These are phyloP conservation scores for Phycomyces nitens DNA, from an alignment of 192 early-diverging fungal species.

Conservation along the genomic window DNA sequence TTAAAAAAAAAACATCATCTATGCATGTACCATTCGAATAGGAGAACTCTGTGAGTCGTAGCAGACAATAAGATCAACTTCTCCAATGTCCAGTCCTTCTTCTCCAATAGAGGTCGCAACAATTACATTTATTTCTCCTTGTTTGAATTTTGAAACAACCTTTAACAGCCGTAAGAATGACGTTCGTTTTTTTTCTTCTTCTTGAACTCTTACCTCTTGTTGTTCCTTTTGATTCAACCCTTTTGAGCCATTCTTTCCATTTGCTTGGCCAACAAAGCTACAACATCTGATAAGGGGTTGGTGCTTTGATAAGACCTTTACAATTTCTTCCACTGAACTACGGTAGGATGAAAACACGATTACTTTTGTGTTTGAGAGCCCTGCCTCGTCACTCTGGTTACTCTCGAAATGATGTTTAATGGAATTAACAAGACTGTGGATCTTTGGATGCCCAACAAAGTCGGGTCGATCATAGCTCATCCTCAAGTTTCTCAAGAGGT, in stretches of 20 bases:
- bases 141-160: conserved; percentile 73
- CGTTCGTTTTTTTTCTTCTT: background rate
- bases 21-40: conserved; percentile 60
- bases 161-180: conserved; percentile 19
- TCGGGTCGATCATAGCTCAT: conserved; percentile 30
- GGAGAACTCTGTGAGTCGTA: conserved; percentile 79
- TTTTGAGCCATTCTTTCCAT: conserved; percentile 49
- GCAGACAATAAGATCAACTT: conserved; percentile 90
- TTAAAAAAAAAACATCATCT: conserved; percentile 5
- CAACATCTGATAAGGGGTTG: conserved; percentile 64
- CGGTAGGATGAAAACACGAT: conserved; percentile 88
- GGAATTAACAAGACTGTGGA: conserved; percentile 59
- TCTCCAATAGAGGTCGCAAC: conserved; percentile 92
- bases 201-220: conserved; percentile 51
- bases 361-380: conserved; percentile 47
- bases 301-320: conserved; percentile 53
- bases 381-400: conserved; percentile 30
- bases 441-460: conserved; percentile 79
- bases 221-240: conserved; percentile 87
- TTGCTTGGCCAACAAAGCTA: conserved; percentile 81
- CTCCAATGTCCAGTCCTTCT: conserved; percentile 95
- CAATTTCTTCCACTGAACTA: conserved; percentile 85
- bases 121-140: conserved; percentile 77
- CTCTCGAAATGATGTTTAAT: conserved; percentile 68
- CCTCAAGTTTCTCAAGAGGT: conserved; percentile 39